A percentile compares a stretch with the other conserved stretches of the same genome.
Evolutionary conservation across 805 yeast genomes (phyloP).

Genomic region (Kluyveromyces wickerhamii): DNA sequence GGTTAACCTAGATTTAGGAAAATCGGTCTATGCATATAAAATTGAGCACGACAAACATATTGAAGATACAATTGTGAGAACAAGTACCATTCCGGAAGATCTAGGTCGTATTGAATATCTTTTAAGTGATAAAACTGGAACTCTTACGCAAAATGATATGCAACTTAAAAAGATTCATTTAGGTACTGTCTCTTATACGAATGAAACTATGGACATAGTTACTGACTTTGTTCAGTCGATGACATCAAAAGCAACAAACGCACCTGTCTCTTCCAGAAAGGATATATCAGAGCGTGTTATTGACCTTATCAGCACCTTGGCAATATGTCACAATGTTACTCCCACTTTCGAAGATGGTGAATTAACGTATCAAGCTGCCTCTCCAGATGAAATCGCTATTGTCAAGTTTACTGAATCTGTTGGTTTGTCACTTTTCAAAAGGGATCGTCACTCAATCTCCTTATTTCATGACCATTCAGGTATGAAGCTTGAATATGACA

Average conservation of each 20-base stretch:
- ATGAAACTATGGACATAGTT: conserved; percentile 87
- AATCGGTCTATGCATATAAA: conserved; percentile 91
- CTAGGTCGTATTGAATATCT: conserved; percentile 91
- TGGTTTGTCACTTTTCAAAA: conserved; percentile 69
- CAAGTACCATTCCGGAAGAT: conserved; percentile 97
- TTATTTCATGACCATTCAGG: conserved; percentile 56
- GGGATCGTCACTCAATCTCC: conserved; percentile 74
- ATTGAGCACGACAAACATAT: conserved; percentile 82
- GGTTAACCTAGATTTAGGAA: conserved; percentile 91
- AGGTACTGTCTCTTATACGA: conserved; percentile 87
- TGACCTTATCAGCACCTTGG: conserved; percentile 73
- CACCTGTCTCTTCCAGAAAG: conserved; percentile 36
- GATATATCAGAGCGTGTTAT: conserved; percentile 71
- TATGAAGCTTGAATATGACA: conserved; percentile 47
- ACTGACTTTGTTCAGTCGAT: conserved; percentile 49
- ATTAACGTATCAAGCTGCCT: conserved; percentile 88
- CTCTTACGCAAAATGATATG: conserved; percentile 97
- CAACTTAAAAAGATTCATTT: conserved; percentile 86
- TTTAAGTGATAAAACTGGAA: conserved; percentile 92
- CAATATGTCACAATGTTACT: conserved; percentile 95
- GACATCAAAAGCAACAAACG: conserved; percentile 10
- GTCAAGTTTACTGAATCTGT: conserved; percentile 84
- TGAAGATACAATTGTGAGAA: conserved; percentile 84
- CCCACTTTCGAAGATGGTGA: conserved; percentile 79
- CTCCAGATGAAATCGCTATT: conserved; percentile 97